These are phyloP conservation scores for Pistacia atlantica DNA, from an alignment of 345 rosid species.

Conservation along the genomic window DNA sequence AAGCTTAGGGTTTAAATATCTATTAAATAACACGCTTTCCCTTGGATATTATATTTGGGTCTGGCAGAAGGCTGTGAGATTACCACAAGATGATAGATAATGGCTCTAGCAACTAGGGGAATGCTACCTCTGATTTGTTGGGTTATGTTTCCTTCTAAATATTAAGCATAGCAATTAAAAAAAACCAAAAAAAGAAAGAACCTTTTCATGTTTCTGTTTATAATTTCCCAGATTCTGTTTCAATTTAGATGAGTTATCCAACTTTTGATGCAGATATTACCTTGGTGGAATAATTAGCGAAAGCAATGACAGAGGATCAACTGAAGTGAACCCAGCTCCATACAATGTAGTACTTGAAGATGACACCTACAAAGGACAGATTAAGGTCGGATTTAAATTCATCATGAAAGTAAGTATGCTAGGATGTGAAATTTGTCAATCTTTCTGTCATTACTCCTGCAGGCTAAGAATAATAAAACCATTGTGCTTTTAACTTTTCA, in stretches of 20 bases:
- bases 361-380: constrained; percentile 65
- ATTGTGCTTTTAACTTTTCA: constrained; percentile 16
- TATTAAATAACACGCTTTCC: too few species aligned
- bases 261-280: constrained; percentile 45
- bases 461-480: not conserved
- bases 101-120: not conserved
- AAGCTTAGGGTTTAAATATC: not conserved
- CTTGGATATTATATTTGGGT: too few species aligned
- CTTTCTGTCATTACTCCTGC: not conserved
- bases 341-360: constrained; percentile 81
- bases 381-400: constrained; percentile 72
- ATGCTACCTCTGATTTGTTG: not conserved
- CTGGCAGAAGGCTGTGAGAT: too few species aligned
- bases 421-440: not conserved
- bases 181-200: not conserved
- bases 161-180: not conserved
- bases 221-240: not conserved
- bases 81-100: not conserved
- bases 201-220: not conserved
- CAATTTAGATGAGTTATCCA: not conserved
- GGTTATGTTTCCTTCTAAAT: not conserved
- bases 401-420: constrained; percentile 41
- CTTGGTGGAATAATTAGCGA: constrained; percentile 72
- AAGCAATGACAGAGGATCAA: constrained; percentile 53
- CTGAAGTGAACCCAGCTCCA: constrained; percentile 61